A percentile compares a stretch with the other conserved stretches of the same genome.
phyloP scores from a whole-genome alignment of 1,139 yeast species.

The Ogataea hybrid region DNA sequence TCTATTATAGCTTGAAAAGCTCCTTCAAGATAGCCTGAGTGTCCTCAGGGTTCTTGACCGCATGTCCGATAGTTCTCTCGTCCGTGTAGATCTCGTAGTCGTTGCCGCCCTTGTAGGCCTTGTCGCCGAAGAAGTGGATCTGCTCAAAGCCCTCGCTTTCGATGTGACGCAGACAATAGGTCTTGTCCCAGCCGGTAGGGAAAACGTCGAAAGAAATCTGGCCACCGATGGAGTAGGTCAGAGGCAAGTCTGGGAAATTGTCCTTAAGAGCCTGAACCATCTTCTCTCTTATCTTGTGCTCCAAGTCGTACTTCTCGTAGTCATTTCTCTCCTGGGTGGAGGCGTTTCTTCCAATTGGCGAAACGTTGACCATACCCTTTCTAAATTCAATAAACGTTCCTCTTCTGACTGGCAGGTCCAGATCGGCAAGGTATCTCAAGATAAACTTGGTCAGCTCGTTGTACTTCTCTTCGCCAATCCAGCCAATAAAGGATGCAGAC shows the following conservation, averaged over 20 bases:
- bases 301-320: constrained; percentile 79
- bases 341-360: constrained; percentile 98
- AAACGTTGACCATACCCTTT: constrained; percentile 98
- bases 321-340: constrained; percentile 91
- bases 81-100: constrained; percentile 96
- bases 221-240: constrained; percentile 98
- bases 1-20: constrained; percentile 46
- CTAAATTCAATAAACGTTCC: constrained; percentile 99
- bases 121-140: constrained; percentile 98
- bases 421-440: constrained; percentile 75
- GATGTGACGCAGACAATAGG: constrained; percentile 94
- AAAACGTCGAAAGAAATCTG: constrained; percentile 98
- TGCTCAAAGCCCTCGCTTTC: constrained; percentile 77
- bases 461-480: constrained; percentile 96
- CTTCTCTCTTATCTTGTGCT: constrained; percentile 73
- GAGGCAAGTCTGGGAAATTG: constrained; percentile 76
- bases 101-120: constrained; percentile 96
- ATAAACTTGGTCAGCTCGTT: constrained; percentile 83
- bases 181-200: constrained; percentile 99
- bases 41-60: constrained; percentile 86
- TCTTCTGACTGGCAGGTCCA: constrained; percentile 91
- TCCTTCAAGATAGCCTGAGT: constrained; percentile 84
- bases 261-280: constrained; percentile 82
- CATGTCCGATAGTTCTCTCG: constrained; percentile 90
- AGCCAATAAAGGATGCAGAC: constrained; percentile 86